Evolutionary conservation across 768 basidiomycete species (phyloP).

Genomic region (Lactifluus volemus): DNA sequence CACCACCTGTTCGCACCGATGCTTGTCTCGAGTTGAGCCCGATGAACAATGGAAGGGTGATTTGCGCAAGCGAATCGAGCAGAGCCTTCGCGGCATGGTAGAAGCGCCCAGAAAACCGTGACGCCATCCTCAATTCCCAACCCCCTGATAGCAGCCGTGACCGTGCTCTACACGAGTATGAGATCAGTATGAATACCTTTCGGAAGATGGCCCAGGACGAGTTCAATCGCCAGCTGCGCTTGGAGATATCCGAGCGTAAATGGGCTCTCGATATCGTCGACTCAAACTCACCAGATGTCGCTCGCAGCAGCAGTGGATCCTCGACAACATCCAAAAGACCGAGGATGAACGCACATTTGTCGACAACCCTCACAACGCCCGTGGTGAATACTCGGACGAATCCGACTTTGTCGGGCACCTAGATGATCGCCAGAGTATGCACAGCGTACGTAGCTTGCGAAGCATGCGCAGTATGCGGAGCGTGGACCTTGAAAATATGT

Average conservation of each 20-base stretch:
- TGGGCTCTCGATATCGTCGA: slow-evolving; percentile 13
- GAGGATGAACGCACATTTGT: not conserved
- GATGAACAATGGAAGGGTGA: slow-evolving; percentile 19
- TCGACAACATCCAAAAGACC: slow-evolving; percentile 15
- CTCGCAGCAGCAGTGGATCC: slow-evolving; percentile 19
- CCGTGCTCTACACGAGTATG: slow-evolving; percentile 2
- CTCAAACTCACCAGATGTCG: slow-evolving; percentile 17
- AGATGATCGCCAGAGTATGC: slow-evolving; percentile 13
- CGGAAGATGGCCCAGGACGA: slow-evolving; percentile 14
- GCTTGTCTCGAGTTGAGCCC: slow-evolving; percentile 7
- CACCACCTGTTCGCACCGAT: slow-evolving; percentile 13
- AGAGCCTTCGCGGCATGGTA: slow-evolving; percentile 12
- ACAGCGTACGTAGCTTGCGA: slow-evolving; percentile 7
- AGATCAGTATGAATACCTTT: slow-evolving; percentile 15
- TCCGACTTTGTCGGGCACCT: slow-evolving; percentile 14
- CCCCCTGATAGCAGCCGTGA: slow-evolving; percentile 4
- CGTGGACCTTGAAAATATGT: slow-evolving; percentile 18
- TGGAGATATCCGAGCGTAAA: slow-evolving; percentile 17
- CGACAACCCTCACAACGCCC: not conserved
- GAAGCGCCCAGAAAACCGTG: slow-evolving; percentile 10
- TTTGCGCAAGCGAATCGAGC: slow-evolving; percentile 14
- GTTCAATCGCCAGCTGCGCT: slow-evolving; percentile 10
- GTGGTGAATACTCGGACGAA: slow-evolving; percentile 9
- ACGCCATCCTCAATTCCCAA: slow-evolving; percentile 1
- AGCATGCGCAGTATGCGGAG: slow-evolving; percentile 16